Conservation (phyloP, 1,284 basidiomycete genomes). For the Pterulicium gracile region DNA sequence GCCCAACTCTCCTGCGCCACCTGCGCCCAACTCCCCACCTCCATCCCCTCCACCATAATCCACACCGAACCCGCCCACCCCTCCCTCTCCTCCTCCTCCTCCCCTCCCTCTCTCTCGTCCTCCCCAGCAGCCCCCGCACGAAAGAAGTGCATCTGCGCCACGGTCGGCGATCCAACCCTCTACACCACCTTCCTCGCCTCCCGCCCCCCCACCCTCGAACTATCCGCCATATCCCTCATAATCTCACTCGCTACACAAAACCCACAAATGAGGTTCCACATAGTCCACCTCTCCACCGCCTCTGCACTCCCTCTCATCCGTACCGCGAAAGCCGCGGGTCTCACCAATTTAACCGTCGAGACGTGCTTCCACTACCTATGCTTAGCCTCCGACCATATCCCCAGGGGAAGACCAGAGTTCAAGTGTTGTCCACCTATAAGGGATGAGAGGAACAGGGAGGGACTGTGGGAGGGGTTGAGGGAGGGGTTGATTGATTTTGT, state of each 20-base stretch:
- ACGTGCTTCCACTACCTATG: slow-evolving; percentile 93
- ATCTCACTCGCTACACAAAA: slow-evolving; percentile 48
- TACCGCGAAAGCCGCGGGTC: slow-evolving; percentile 49
- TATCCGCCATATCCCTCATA: slow-evolving; percentile 69
- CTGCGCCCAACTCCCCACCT: slow-evolving; percentile 8
- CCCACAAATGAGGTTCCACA: slow-evolving; percentile 74
- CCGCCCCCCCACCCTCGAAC: slow-evolving; percentile 70
- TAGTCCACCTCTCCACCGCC: slow-evolving; percentile 86
- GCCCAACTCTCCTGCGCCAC: slow-evolving; percentile 10
- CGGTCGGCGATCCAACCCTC: slow-evolving; percentile 30
- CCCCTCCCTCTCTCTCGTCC: not conserved
- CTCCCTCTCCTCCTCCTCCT: not conserved
- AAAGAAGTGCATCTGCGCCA: not conserved
- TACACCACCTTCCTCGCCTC: slow-evolving; percentile 82
- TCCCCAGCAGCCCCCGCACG: not conserved
- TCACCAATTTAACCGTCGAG: slow-evolving; percentile 73
- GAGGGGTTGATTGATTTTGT: slow-evolving; percentile 82
- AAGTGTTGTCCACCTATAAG: slow-evolving; percentile 96
- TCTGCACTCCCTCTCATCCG: slow-evolving; percentile 68
- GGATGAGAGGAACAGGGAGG: slow-evolving; percentile 55
- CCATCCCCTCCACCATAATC: not conserved
- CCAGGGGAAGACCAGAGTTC: slow-evolving; percentile 67
- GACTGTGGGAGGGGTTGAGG: slow-evolving; percentile 70
- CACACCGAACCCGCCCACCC: not conserved
- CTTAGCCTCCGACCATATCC: slow-evolving; percentile 53